Base-by-base conservation (phyloP, 176 grass and related monocot species). In the Hyparrhenia diplandra region DNA sequence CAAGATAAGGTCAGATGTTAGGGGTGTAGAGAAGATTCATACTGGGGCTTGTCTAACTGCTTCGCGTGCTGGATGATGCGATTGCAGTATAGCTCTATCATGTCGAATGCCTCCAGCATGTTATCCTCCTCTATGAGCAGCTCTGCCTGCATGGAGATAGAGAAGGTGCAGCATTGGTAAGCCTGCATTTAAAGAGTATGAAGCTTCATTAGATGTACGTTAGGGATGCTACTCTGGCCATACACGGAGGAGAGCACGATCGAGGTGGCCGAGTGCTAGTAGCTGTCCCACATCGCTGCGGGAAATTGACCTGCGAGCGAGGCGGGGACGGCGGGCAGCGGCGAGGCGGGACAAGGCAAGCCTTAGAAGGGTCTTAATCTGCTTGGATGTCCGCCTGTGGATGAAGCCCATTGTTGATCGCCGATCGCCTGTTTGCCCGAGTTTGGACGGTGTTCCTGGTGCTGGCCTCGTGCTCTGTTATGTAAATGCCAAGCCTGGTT, bases 71-170 rank as follows among this genome's bases (percentile, higher is more conserved):
- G 42, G 14, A 74, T 84, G 32, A 90, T 74, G 63, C 69, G 84
- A 46, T 84, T 83, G 69, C 88, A 90, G 63, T 80, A 87, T 34
- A 67, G 25, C 80, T 87, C 88, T 30, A 87, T 87, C 10, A 90
- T 87, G 25, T 34, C 16, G 46, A 84, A 90, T 13, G 75, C 88
- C 64, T 87, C 75, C 69, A 90, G 20, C 63, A 80, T 87, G 61
- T 80, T 90, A 23, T 80, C 79, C 62, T 87, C 84, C 80, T 75
- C 40, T 58, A 90, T 90, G 52, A 90, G 21, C 41, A 71, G 84
- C 55, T 90, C 84, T 24, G 55, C 70, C 84, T 90, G 34, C 23
- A 18, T 3, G 54, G 17, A 43, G 31, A 80, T 23, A 59, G n/a
- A 65, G 4, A 46, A 0, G 14, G 55, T 25, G 55, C 55, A 6